Conservation (phyloP, 176 grass and related monocot species). For the Oryza nivara region DNA sequence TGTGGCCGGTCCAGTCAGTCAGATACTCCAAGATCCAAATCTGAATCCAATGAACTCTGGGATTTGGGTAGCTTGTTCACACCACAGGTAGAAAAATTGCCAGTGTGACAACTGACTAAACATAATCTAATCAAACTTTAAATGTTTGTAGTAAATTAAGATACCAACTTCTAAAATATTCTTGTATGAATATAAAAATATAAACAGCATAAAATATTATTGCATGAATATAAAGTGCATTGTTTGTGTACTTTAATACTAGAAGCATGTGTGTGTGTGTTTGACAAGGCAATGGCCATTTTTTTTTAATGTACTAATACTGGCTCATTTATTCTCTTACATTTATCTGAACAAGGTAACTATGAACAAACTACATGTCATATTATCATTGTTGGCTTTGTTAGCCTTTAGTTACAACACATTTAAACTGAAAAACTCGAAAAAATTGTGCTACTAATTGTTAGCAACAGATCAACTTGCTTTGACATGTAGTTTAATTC, state of each 20-base stretch:
- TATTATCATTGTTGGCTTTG: not conserved
- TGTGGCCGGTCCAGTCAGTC: not conserved
- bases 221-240: not conserved
- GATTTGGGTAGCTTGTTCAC: conserved; percentile 12
- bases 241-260: not conserved
- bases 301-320: not conserved
- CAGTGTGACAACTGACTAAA: not conserved
- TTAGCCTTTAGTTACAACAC: not conserved
- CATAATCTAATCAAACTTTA: not conserved
- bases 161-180: not conserved
- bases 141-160: not conserved
- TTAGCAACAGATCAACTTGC: not conserved
- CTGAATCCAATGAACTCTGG: conserved; percentile 13
- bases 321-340: not conserved
- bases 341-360: not conserved
- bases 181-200: not conserved
- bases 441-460: not conserved
- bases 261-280: not conserved
- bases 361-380: not conserved
- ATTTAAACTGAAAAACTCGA: not conserved
- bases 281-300: not conserved
- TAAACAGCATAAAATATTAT: not conserved
- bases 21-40: conserved; percentile 43
- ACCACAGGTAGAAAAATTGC: conserved; percentile 22
- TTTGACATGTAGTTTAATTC: not conserved